A percentile compares a stretch with the other conserved stretches of the same genome.
phyloP scores from a whole-genome alignment of 805 yeast species.

The Hanseniaspora lachancei region DNA sequence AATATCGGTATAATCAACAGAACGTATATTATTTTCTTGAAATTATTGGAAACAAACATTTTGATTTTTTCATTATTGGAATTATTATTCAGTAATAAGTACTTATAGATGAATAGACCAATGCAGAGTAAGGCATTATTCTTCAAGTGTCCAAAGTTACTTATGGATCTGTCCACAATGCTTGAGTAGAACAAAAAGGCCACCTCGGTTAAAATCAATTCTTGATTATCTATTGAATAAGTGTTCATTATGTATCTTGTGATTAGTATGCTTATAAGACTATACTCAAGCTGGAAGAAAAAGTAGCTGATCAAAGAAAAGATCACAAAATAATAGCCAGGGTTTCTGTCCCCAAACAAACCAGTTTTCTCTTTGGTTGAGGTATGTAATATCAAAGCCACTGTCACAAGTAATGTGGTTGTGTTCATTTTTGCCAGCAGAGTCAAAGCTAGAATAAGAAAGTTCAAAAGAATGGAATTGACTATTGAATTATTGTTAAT shows the following conservation, averaged over 20 bases:
- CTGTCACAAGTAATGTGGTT: neutral
- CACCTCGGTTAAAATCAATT: neutral
- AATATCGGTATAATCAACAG: neutral
- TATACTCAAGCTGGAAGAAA: conserved; percentile 1
- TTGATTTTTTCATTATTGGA: neutral
- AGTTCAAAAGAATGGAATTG: neutral
- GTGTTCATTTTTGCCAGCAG: neutral
- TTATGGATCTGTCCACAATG: neutral
- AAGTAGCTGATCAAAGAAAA: neutral
- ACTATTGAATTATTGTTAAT: neutral
- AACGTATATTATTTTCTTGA: neutral
- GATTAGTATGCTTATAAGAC: neutral
- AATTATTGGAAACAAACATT: neutral
- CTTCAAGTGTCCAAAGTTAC: neutral
- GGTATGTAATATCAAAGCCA: neutral
- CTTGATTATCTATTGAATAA: neutral
- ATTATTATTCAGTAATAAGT: neutral
- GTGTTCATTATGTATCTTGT: neutral
- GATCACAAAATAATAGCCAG: neutral
- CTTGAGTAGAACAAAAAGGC: neutral
- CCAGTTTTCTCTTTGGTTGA: neutral
- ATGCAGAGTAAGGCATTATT: neutral
- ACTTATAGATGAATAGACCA: neutral
- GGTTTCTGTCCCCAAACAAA: neutral
- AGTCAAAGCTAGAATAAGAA: neutral